Conservation (phyloP, 208 protist species). For the Wallacemonas collosoma region DNA sequence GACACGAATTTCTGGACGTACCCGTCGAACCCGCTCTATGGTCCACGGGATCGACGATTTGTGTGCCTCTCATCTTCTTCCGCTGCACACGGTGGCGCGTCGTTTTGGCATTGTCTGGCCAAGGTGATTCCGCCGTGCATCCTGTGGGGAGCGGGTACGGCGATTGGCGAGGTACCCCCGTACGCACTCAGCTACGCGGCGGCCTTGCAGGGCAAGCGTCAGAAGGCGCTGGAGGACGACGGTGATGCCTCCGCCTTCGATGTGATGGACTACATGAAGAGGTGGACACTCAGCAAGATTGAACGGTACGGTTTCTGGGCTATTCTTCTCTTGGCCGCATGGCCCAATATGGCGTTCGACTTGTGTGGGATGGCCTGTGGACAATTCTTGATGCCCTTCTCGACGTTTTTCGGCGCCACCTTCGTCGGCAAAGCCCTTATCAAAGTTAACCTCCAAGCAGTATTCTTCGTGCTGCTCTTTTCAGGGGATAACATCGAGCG, state of each 20-base stretch:
- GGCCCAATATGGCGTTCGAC: conserved; percentile 98
- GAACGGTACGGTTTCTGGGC: conserved; percentile 93
- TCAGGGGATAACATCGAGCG: conserved; percentile 81
- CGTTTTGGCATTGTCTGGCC: conserved; percentile 46
- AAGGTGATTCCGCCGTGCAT: conserved; percentile 87
- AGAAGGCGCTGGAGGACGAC: conserved; percentile 26
- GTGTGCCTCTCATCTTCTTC: conserved; percentile 39
- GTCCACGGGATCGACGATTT: conserved; percentile 67
- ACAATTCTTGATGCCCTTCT: conserved; percentile 96
- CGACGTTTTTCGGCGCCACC: conserved; percentile 96
- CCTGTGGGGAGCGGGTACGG: conserved; percentile 95
- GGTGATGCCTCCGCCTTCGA: conserved; percentile 34
- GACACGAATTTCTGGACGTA: conserved; percentile 90
- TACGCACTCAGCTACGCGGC: conserved; percentile 95
- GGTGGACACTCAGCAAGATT: conserved; percentile 80
- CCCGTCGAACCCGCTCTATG: conserved; percentile 85
- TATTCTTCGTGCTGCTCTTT: conserved; percentile 91
- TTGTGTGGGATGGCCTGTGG: conserved; percentile 96
- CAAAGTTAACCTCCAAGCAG: conserved; percentile 88
- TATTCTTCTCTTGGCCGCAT: conserved; percentile 93
- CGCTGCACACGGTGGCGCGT: conserved; percentile 10
- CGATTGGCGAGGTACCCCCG: conserved; percentile 97
- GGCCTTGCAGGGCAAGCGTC: conserved; percentile 51
- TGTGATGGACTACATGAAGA: conserved; percentile 78
- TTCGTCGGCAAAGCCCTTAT: conserved; percentile 95